Percentiles rank a stretch among this genome's conserved stretches.
Evolutionary conservation across 1,139 yeast species (phyloP).

Genomic region (Saccharomyces pastorianus): DNA sequence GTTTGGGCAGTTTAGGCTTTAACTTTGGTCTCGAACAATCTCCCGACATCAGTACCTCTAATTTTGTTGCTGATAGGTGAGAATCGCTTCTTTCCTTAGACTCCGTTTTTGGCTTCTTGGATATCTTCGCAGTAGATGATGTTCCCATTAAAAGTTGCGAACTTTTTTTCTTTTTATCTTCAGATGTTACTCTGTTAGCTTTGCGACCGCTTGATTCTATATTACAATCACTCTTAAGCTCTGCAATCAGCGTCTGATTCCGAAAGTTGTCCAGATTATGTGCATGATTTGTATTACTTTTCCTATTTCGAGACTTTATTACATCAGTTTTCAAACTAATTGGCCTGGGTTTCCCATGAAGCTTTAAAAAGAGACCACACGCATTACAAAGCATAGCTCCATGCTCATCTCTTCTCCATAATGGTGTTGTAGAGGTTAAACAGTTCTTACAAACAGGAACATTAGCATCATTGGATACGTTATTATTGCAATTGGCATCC

Average conservation of each 20-base stretch:
- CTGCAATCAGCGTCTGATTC: neutral
- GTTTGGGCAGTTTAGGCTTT: conserved; percentile 5
- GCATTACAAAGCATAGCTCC: conserved; percentile 94
- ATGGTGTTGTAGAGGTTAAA: conserved; percentile 83
- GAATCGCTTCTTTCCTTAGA: neutral
- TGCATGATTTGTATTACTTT: conserved; percentile 10
- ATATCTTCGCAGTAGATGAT: neutral
- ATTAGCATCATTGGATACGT: neutral
- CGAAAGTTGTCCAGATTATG: neutral
- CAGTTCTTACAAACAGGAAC: conserved; percentile 79
- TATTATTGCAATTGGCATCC: neutral
- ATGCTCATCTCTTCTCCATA: conserved; percentile 90
- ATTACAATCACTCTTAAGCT: neutral
- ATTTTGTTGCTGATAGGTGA: neutral
- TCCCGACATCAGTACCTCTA: conserved; percentile 4
- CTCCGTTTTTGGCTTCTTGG: neutral
- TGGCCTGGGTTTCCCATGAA: conserved; percentile 90
- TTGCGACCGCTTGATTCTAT: neutral
- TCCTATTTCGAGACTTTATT: conserved; percentile 81
- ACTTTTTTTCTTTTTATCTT: neutral
- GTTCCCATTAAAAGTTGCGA: neutral
- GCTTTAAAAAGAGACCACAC: conserved; percentile 82
- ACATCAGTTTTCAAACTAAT: conserved; percentile 86
- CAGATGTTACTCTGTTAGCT: neutral
- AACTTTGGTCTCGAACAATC: conserved; percentile 7